These are phyloP conservation scores for Chrysophaeum taylorii DNA, from an alignment of 352 stramenopile species.

Conservation along the genomic window DNA sequence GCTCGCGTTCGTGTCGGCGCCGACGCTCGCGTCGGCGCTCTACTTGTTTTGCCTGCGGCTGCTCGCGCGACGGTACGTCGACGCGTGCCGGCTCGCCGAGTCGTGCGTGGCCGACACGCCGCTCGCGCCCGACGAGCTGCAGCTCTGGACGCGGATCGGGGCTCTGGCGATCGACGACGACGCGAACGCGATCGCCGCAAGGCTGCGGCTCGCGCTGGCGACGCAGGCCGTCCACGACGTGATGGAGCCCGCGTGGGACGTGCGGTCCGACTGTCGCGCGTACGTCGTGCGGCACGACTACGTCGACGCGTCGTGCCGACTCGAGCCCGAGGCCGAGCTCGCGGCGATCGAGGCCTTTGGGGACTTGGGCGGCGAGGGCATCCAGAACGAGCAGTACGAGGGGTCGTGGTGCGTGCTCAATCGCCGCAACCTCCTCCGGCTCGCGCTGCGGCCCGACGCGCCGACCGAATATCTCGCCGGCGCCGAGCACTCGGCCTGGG, in stretches of 20 bases:
- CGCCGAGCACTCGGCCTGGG: not conserved
- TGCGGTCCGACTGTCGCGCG: constrained; percentile 57
- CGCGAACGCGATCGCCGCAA: constrained; percentile 85
- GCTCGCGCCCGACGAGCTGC: constrained; percentile 86
- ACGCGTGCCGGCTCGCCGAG: constrained; percentile 87
- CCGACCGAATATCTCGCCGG: not conserved
- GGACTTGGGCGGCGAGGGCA: too few relatives aligned
- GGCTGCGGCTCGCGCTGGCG: constrained; percentile 70
- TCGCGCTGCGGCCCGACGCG: not conserved
- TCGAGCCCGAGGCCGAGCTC: constrained; percentile 85
- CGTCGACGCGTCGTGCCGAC: constrained; percentile 77
- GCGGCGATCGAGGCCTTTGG: not conserved
- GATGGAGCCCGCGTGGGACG: constrained; percentile 79
- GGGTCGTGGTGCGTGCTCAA: not conserved
- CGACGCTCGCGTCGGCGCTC: constrained; percentile 86
- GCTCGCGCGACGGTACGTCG: constrained; percentile 81
- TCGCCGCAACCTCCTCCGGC: not conserved
- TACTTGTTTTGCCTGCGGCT: constrained; percentile 97
- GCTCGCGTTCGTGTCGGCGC: constrained; percentile 80
- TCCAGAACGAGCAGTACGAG: too few relatives aligned
- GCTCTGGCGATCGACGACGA: constrained; percentile 80
- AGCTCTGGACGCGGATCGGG: constrained; percentile 89
- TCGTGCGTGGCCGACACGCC: constrained; percentile 88
- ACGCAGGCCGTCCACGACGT: constrained; percentile 66
- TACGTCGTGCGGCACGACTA: constrained; percentile 76